Percentiles rank a stretch among this genome's conserved stretches.
Evolutionary conservation across 2,329 filamentous ascomycete genomes (phyloP).

Genomic region (Colletotrichum karsti): DNA sequence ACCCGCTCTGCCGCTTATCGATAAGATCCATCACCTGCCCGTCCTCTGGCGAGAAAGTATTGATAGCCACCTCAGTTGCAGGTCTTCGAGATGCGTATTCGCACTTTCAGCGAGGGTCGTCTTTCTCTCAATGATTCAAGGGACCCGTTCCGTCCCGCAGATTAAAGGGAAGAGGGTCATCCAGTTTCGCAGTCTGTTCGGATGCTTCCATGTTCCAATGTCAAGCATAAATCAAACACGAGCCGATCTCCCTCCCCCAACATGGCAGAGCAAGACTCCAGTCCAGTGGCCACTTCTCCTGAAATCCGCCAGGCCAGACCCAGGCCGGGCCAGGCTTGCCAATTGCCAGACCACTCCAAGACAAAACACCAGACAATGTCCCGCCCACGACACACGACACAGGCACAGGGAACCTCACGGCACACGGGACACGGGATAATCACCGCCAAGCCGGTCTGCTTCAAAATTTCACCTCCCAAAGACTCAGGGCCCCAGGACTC

Average conservation of each 20-base stretch:
- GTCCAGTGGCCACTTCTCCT: slow-evolving; percentile 6
- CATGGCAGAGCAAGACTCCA: background rate
- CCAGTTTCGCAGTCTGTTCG: slow-evolving; percentile 20
- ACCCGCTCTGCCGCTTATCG: background rate
- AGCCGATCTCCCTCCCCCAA: slow-evolving; percentile 2
- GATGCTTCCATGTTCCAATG: slow-evolving; percentile 14
- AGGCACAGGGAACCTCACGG: background rate
- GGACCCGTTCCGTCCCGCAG: slow-evolving; percentile 11
- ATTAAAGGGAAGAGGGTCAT: slow-evolving; percentile 6
- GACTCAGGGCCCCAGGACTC: background rate
- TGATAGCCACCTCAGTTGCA: background rate
- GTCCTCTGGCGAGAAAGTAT: background rate
- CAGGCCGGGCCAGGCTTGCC: slow-evolving; percentile 12
- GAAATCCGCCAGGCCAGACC: background rate
- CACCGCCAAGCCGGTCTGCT: slow-evolving; percentile 20
- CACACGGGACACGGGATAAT: background rate
- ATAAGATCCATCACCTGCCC: too few relatives aligned
- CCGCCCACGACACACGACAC: background rate
- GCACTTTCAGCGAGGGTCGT: too few relatives aligned
- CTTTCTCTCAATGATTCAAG: slow-evolving; percentile 1
- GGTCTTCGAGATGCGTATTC: too few relatives aligned
- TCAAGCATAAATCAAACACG: slow-evolving; percentile 27
- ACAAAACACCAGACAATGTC: background rate
- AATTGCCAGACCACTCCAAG: slow-evolving; percentile 11
- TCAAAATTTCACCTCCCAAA: too few relatives aligned